Conservation (phyloP, 2,329 filamentous ascomycete species). For the Botrytis squamosa region DNA sequence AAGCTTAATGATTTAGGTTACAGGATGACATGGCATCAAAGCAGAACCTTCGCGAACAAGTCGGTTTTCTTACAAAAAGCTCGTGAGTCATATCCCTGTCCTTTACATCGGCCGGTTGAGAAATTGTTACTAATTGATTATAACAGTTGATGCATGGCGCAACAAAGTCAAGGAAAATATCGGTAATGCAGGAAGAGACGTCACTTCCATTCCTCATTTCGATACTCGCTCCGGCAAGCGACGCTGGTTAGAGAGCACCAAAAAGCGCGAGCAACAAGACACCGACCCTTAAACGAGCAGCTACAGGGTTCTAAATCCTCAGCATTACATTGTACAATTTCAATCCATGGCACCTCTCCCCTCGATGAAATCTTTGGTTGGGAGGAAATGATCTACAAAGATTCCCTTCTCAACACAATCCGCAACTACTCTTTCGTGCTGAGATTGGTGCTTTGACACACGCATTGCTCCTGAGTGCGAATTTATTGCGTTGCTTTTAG, state of each 20-base stretch:
- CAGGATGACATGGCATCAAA: constrained; percentile 95
- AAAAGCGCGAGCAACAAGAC: constrained; percentile 40
- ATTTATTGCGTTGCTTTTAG: background rate
- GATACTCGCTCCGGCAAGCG: constrained; percentile 87
- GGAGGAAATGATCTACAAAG: background rate
- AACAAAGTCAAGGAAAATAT: constrained; percentile 86
- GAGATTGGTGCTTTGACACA: background rate
- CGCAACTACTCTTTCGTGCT: background rate
- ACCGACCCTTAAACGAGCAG: constrained; percentile 14
- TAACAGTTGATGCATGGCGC: constrained; percentile 86
- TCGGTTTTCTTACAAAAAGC: constrained; percentile 89
- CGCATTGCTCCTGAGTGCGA: background rate
- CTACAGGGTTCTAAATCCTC: background rate
- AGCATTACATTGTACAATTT: background rate
- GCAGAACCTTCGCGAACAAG: constrained; percentile 81
- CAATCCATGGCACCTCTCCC: background rate
- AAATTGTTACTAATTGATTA: constrained; percentile 20
- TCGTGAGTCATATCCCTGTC: constrained; percentile 57
- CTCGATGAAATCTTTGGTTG: background rate
- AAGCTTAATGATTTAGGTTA: constrained; percentile 90
- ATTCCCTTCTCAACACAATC: background rate
- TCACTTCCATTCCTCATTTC: constrained; percentile 74
- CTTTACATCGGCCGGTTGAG: background rate
- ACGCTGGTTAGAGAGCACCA: constrained; percentile 60
- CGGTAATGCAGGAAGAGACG: constrained; percentile 73